These are phyloP conservation scores for Graphilbum ipis-grandicollis DNA, from an alignment of 2,329 filamentous ascomycete genomes.

Conservation along the genomic window DNA sequence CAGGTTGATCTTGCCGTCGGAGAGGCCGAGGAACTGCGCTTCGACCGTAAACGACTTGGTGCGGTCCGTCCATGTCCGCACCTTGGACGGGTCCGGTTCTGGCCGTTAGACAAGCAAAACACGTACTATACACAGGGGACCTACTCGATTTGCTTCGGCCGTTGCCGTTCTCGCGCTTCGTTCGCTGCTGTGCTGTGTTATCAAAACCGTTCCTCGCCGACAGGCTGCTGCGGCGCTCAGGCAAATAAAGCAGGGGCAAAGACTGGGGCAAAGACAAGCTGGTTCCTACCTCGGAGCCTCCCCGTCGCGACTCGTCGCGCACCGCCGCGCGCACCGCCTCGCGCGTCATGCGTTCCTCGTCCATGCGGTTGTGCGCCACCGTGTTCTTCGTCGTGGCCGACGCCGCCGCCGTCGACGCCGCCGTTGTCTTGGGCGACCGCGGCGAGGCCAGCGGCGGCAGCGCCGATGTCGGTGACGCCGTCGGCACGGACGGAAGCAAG, in stretches of 20 bases:
- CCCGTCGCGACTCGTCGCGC: conserved; percentile 40
- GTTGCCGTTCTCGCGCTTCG: background rate
- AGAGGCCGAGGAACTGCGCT: conserved; percentile 84
- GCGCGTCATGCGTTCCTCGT: conserved; percentile 71
- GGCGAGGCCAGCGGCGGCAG: conserved; percentile 20
- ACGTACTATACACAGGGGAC: no score
- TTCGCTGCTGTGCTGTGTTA: conserved; percentile 18
- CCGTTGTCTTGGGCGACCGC: conserved; percentile 2
- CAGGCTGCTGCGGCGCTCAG: conserved; percentile 65
- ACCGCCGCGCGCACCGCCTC: conserved; percentile 50
- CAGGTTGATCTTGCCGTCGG: conserved; percentile 91
- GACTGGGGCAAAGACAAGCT: conserved; percentile 51
- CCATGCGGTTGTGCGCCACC: conserved; percentile 60
- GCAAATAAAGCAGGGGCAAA: conserved; percentile 42
- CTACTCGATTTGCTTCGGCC: conserved; percentile 36
- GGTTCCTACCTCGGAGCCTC: conserved; percentile 61
- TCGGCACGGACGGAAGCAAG: conserved; percentile 25
- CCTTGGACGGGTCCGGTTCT: conserved; percentile 72
- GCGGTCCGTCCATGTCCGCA: conserved; percentile 87
- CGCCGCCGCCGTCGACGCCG: conserved; percentile 31
- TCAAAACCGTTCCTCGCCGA: conserved; percentile 47
- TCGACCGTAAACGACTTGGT: conserved; percentile 95
- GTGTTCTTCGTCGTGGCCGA: conserved; percentile 38
- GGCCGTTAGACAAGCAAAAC: conserved; percentile 2
- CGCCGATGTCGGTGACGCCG: background rate